phyloP scores from a whole-genome alignment of 331 rosid species.

The Quercus lobata region DNA sequence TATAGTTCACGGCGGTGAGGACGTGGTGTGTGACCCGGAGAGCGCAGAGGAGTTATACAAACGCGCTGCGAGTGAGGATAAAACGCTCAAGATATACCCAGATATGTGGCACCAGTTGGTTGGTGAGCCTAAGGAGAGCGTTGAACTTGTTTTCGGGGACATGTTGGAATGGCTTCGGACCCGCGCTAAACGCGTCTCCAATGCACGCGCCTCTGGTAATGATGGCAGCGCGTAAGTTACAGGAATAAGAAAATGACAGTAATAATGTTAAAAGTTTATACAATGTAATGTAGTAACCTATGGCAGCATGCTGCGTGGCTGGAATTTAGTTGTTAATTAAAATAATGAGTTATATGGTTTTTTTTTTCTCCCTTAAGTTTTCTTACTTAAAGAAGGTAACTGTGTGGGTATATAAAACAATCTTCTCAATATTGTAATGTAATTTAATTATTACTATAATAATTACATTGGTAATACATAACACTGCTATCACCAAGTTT shows the following conservation, averaged over 20 bases:
- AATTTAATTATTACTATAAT: too few relatives aligned
- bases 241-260: not conserved
- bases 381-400: too few relatives aligned
- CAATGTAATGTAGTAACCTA: not conserved
- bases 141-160: constrained; percentile 70
- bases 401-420: too few relatives aligned
- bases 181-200: constrained; percentile 25
- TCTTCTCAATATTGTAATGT: too few relatives aligned
- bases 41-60: constrained; percentile 62
- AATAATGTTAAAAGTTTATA: not conserved
- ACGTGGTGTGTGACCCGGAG: constrained; percentile 79
- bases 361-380: too few relatives aligned
- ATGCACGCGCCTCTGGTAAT: constrained; percentile 9
- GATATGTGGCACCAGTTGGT: constrained; percentile 93
- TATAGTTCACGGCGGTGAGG: constrained; percentile 71
- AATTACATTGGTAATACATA: too few relatives aligned
- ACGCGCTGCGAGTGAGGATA: constrained; percentile 78
- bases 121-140: constrained; percentile 61
- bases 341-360: too few relatives aligned
- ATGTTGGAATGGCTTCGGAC: constrained; percentile 64
- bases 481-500: too few relatives aligned
- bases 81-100: constrained; percentile 64
- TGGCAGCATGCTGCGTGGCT: not conserved
- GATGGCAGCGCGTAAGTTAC: not conserved
- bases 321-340: not conserved